phyloP scores from a whole-genome alignment of 2,329 filamentous ascomycete species.

The Calonectria naviculata region DNA sequence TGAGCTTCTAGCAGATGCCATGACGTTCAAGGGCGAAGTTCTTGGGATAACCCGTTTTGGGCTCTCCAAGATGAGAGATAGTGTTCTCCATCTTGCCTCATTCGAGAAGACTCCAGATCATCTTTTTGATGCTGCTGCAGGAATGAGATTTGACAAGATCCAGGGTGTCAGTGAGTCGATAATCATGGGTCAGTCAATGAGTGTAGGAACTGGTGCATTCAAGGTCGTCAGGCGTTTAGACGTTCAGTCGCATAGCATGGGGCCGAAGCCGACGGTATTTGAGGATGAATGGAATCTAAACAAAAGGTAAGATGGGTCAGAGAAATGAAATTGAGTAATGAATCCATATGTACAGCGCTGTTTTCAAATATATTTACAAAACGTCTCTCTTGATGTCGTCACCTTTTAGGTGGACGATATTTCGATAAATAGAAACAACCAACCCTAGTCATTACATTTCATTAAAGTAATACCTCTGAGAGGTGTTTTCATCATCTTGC shows the following conservation, averaged over 20 bases:
- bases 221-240: constrained; percentile 85
- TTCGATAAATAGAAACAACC: too few species aligned
- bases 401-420: too few species aligned
- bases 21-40: constrained; percentile 99
- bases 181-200: constrained; percentile 97
- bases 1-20: constrained; percentile 95
- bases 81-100: constrained; percentile 90
- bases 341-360: too few species aligned
- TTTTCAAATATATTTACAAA: too few species aligned
- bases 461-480: too few species aligned
- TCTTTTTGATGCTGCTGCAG: constrained; percentile 91
- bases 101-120: constrained; percentile 99
- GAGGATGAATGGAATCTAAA: constrained; percentile 78
- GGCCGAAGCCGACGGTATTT: constrained; percentile 72
- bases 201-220: constrained; percentile 90
- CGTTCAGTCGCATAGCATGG: constrained; percentile 69
- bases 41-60: constrained; percentile 97
- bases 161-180: constrained; percentile 97
- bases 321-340: too few species aligned
- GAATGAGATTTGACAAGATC: constrained; percentile 91
- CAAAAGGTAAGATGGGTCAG: too few species aligned
- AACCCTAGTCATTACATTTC: too few species aligned
- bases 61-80: constrained; percentile 95
- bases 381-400: too few species aligned
- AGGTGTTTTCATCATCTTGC: too few species aligned